Evolutionary conservation across 176 grass and related monocot species (phyloP), one percentile per base, ranked within the genome.

Genomic region (Cymbopogon citratus): DNA sequence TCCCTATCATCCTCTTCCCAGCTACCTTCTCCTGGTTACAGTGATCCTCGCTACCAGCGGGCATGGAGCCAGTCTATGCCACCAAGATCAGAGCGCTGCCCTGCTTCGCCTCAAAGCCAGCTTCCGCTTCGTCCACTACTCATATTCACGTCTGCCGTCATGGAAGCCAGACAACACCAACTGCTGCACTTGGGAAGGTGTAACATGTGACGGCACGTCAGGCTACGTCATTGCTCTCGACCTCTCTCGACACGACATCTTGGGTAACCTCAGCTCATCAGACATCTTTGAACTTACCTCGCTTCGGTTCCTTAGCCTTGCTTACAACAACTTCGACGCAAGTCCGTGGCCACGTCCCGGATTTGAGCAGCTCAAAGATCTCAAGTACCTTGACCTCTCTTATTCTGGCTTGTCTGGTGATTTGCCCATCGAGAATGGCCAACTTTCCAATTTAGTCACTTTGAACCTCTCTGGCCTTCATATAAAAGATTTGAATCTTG

Each of bases 321-420:
- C 31, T 33, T 31, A 69, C 66, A 91, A 88, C 9, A 36, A 34
- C 51, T 91, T 88, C 13, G 9, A 62, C 13, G 18, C 15, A 73
- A 78, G 29, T 74, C 28, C 56, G 7, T 71, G 87, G 31, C 52
- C 77, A 59, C 21, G 18, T 38, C 18, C 2, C 3, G 31, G 81
- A 5, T 91, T 91, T 56, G 66, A 85, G 43, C 39, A 27, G 63
- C 82, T 91, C 8, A 11, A 59, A 5, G 52, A 85, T 26, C 65
- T 91, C 43, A 63, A 44, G 63, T 48, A 76, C 24, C 69, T 91
- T 19, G 84, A 88, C 33, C 79, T 91, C 40, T 88, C 89, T 54
- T 74, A 81, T 76, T 23, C 82, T 9, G 89, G 89, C 12, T 83
- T 88, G 46, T 27, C 29, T 24, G 85, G 82, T 15, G 65, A 82